Base-by-base conservation (phyloP, 345 rosid species). In the Aurinia saxatilis region DNA sequence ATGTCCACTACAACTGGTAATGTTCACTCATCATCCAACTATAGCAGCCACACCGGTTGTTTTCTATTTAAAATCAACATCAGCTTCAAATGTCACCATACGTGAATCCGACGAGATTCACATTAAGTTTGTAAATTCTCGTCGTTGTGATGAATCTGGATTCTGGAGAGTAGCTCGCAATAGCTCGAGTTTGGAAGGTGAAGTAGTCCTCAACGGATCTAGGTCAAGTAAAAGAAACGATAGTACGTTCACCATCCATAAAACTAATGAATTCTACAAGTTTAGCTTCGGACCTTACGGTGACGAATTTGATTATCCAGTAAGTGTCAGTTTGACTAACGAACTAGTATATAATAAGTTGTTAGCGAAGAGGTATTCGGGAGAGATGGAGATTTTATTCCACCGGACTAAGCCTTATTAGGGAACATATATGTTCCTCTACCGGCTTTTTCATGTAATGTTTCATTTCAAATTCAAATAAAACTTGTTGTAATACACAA, bases 1-100 rank as follows among this genome's bases (percentile, higher is more conserved):
- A 29, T 66, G 71, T 7, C 64, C 71, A 38, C 34, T 48, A 48
- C 71, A 48, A 29, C 71, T 64, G 34, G 40, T 66, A 57, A 66
- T 66, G 71, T 31, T 57, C 63, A 57, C 71, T 2, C 30, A 27
- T 38, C 7, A 37, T 27, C 71, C 71, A 57, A 18, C 1, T 6
- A 47, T 38, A 17, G 12, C 40, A 29, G 57, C 64, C 1, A 57
- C 64, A 7, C 71, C 18, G 19, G 39, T 66, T 19, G 13, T 48
- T 9, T 66, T 66, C 18, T 2, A 16, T 12, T 30, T 57, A 19
- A 5, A 13, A 8, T 8, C 57, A 50, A 17, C 46, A 18, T 7
- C 55, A 35, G 38, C 37, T 8, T 8, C 37, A 10, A 10, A 35
- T 36, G 27, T 9, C 0, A 12, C 30, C 5, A 19, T 63, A 8